These are phyloP conservation scores for Dictyostelium brefeldianum DNA, from an alignment of 78 protist species.

Conservation along the genomic window DNA sequence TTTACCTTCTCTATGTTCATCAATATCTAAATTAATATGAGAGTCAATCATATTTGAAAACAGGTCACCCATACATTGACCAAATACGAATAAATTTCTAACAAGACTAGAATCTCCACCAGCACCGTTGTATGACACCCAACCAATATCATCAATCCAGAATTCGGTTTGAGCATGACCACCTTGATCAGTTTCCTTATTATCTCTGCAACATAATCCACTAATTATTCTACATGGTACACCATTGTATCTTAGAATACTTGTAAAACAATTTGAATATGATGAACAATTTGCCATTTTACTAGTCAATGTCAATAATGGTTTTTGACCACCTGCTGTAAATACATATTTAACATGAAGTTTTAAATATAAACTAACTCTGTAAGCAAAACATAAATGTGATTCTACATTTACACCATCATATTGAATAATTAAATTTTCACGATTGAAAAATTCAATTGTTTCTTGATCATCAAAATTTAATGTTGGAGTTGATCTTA, in stretches of 20 bases:
- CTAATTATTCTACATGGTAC: neutral
- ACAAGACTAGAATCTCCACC: neutral
- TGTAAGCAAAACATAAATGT: neutral
- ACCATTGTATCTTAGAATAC: neutral
- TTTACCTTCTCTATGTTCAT: neutral
- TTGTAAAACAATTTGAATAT: neutral
- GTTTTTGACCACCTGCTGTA: neutral
- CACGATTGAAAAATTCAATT: neutral
- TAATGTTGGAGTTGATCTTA: neutral
- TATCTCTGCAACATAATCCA: neutral
- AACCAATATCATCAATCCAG: neutral
- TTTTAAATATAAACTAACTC: neutral
- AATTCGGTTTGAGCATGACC: constrained; percentile 21
- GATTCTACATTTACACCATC: neutral
- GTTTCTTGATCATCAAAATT: constrained; percentile 1
- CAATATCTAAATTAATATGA: neutral
- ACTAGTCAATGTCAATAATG: neutral
- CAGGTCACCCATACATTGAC: neutral
- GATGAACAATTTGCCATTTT: neutral
- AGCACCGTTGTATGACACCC: constrained; percentile 30
- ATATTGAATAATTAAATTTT: neutral
- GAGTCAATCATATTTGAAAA: neutral
- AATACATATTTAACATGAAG: neutral
- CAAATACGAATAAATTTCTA: neutral
- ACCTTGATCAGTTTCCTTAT: neutral